Base-by-base conservation (phyloP, 2,329 filamentous ascomycete species). In the Ceratocystis cubensis region DNA sequence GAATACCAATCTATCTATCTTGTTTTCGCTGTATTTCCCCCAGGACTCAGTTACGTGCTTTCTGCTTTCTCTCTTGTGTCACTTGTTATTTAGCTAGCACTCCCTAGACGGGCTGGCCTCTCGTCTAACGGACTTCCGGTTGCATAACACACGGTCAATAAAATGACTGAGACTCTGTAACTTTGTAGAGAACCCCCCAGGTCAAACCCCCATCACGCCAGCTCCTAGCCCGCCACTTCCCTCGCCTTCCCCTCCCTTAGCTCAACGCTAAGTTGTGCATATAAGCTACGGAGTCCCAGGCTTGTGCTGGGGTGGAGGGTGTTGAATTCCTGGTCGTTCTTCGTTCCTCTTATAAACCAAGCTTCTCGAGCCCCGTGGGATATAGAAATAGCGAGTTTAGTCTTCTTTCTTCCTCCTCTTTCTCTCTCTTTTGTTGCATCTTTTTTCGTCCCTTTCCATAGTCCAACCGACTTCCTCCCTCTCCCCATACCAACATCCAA, bases 401-500 rank as follows among this genome's bases (percentile, higher is more conserved):
- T 17, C 28, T 30, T 44, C 13, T 65, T 61, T 41, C 62, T 56
- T 64, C 66, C 65, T 59, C 64, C 66, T 68, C 66, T 69, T 68
- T 69, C 65, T 48, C 20, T 56, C 25, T 46, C 53, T 69, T 61
- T 66, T 68, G 66, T 62, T 68, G 44, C 61, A 68, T 66, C 69
- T 50, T 30, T 33, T 63, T 67, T 53, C 33, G 63, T 46, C 63
- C 46, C 17, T 30, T 61, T 20, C 37, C 61, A 57, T 61, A 22
- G 30, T 41, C 41, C 48, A 45, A 44, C 46, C 46, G 22, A 6
- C 53, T 15, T 5, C 33, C 17, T 17, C 17, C 41, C 33, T 59
- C 48, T 62, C n/a, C 15, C 61, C 28, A 22, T 45, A 45, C 25
- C 61, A 13, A 30, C 61, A 56, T 64, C 59, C n/a, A 41, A 33